These are phyloP conservation scores for Parachaetomium inaequale DNA, from an alignment of 495 filamentous ascomycete genomes.

Conservation along the genomic window DNA sequence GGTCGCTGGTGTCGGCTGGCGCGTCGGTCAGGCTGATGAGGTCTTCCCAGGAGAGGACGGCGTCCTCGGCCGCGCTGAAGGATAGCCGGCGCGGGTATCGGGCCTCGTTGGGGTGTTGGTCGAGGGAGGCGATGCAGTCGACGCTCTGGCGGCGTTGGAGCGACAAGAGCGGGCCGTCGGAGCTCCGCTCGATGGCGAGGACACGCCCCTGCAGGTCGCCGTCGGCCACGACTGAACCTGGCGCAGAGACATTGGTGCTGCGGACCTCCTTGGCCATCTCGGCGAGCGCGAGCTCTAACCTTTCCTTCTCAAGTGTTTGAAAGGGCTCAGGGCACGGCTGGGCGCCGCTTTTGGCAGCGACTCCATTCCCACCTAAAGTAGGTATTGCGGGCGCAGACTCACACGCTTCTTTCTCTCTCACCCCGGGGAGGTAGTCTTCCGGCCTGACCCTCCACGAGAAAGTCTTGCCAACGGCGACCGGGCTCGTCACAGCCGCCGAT, in stretches of 20 bases:
- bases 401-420: constrained; percentile 33
- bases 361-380: not conserved
- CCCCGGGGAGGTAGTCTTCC: constrained; percentile 47
- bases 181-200: constrained; percentile 35
- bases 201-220: constrained; percentile 41
- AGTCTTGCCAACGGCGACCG: constrained; percentile 38
- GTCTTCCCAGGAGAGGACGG: constrained; percentile 68
- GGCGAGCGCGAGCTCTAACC: constrained; percentile 9
- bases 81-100: constrained; percentile 79
- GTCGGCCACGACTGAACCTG: constrained; percentile 45
- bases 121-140: constrained; percentile 34
- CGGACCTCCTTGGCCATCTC: constrained; percentile 28
- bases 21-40: constrained; percentile 42
- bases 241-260: constrained; percentile 34
- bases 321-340: not conserved
- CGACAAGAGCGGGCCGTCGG: constrained; percentile 19
- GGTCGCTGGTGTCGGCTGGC: constrained; percentile 33
- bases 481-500: constrained; percentile 36
- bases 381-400: constrained; percentile 20
- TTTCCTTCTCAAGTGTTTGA: constrained; percentile 10
- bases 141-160: constrained; percentile 51
- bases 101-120: constrained; percentile 46
- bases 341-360: not conserved
- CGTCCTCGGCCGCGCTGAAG: constrained; percentile 86
- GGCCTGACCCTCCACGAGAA: constrained; percentile 57